A percentile compares a stretch with the other conserved stretches of the same genome.
Conservation (phyloP, 345 rosid species). For the Raphanus sativus region DNA sequence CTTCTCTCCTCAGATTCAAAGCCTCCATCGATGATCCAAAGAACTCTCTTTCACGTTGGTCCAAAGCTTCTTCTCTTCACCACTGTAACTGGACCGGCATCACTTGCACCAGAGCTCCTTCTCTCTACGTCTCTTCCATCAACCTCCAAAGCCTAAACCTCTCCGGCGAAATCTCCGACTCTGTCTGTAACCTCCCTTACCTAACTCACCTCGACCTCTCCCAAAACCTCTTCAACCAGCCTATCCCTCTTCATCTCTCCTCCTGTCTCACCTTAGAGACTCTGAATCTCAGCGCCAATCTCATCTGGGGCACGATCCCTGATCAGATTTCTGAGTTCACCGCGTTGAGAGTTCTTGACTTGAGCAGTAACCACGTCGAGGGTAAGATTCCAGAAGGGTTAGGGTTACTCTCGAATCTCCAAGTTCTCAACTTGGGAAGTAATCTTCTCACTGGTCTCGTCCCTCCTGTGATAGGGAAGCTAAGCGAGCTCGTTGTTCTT, state of each 20-base stretch:
- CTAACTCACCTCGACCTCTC: conserved; percentile 75
- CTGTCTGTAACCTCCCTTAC: conserved; percentile 62
- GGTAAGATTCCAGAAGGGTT: conserved; percentile 75
- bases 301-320: conserved; percentile 81
- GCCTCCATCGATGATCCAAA: conserved; percentile 71
- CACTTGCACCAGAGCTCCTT: conserved; percentile 53
- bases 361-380: conserved; percentile 70
- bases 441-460: conserved; percentile 75
- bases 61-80: conserved; percentile 47
- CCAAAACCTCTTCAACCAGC: conserved; percentile 71
- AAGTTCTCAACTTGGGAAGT: conserved; percentile 66
- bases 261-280: conserved; percentile 63
- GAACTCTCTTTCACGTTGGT: conserved; percentile 71
- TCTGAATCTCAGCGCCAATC: conserved; percentile 68
- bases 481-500: conserved; percentile 70
- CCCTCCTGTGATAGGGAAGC: conserved; percentile 65
- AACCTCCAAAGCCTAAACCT: conserved; percentile 81
- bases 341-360: conserved; percentile 58
- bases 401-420: conserved; percentile 59
- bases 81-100: conserved; percentile 92
- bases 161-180: conserved; percentile 80
- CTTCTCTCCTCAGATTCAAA: conserved; percentile 68
- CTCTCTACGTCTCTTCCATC: conserved; percentile 62
- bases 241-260: conserved; percentile 80
- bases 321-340: conserved; percentile 66